Evolutionary conservation across 768 basidiomycete genomes (phyloP).

Genomic region (Suillus fuscotomentosus): DNA sequence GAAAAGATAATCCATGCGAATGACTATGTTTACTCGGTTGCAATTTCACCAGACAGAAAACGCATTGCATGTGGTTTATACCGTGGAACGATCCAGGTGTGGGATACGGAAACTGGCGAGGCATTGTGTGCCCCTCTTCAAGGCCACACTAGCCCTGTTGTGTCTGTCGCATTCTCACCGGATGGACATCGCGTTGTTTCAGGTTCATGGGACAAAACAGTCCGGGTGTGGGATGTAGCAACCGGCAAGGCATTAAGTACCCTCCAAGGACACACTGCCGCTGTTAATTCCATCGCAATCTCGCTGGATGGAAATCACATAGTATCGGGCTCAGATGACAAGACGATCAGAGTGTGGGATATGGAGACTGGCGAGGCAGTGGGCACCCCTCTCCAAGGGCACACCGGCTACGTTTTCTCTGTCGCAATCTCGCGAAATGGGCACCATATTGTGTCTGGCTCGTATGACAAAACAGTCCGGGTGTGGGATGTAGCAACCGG

Average conservation of each 20-base stretch:
- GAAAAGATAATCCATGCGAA: too few relatives aligned
- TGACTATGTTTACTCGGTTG: too few relatives aligned
- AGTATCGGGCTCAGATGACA: too few relatives aligned
- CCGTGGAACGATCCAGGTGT: too few relatives aligned
- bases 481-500: not conserved
- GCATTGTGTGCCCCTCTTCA: not conserved
- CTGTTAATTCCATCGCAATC: not conserved
- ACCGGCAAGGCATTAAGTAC: not conserved
- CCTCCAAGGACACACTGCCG: not conserved
- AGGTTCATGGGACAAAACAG: not conserved
- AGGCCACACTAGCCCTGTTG: not conserved
- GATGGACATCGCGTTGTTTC: not conserved
- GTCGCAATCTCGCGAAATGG: not conserved
- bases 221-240: not conserved
- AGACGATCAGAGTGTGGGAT: too few relatives aligned
- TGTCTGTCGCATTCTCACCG: not conserved
- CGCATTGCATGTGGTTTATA: too few relatives aligned
- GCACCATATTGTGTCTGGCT: slow-evolving; percentile 1
- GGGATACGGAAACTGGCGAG: too few relatives aligned
- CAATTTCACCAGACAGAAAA: too few relatives aligned
- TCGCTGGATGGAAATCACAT: too few relatives aligned
- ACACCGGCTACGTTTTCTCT: not conserved
- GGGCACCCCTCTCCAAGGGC: not conserved
- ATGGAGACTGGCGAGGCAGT: not conserved
- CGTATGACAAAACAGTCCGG: not conserved